A percentile compares a stretch with the other conserved stretches of the same genome.
phyloP scores from a whole-genome alignment of 257 asterid species.

The Lavandula angustifolia region DNA sequence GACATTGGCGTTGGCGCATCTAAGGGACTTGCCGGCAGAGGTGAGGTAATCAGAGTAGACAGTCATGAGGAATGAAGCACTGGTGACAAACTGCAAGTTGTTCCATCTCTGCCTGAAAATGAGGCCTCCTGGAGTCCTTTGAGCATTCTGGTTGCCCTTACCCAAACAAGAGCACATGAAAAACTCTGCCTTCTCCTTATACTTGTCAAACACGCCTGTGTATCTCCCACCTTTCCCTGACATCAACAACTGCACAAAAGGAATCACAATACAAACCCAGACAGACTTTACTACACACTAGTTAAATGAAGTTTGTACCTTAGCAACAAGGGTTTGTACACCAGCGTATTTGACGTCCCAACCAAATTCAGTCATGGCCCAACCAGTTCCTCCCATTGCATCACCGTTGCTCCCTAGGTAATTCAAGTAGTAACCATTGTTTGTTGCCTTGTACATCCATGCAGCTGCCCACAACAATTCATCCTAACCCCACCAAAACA shows the following conservation, averaged over 20 bases:
- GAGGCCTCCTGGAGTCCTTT: slow-evolving; percentile 89
- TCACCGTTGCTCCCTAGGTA: slow-evolving; percentile 79
- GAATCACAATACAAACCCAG: too few species aligned
- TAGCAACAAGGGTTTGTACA: slow-evolving; percentile 82
- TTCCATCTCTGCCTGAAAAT: slow-evolving; percentile 93
- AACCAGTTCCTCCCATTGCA: slow-evolving; percentile 91
- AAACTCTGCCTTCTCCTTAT: slow-evolving; percentile 82
- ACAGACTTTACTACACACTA: too few species aligned
- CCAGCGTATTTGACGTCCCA: slow-evolving; percentile 99
- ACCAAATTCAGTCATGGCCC: slow-evolving; percentile 96
- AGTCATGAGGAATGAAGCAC: slow-evolving; percentile 82
- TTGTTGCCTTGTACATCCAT: slow-evolving; percentile 91
- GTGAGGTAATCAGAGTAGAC: slow-evolving; percentile 86
- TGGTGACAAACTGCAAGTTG: slow-evolving; percentile 95
- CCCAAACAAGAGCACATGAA: slow-evolving; percentile 96
- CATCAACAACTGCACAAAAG: slow-evolving; percentile 69
- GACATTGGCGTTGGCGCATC: slow-evolving; percentile 59
- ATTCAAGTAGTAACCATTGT: slow-evolving; percentile 61
- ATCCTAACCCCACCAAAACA: slow-evolving; percentile 46
- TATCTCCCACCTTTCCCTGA: slow-evolving; percentile 69
- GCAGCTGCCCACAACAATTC: slow-evolving; percentile 98
- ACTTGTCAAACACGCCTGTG: slow-evolving; percentile 51
- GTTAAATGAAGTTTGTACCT: slow-evolving; percentile 44
- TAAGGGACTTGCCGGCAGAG: slow-evolving; percentile 73
- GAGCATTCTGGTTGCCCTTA: slow-evolving; percentile 73